Conservation (phyloP, 2,329 filamentous ascomycete genomes). For the Aureobasidium leucospermi region DNA sequence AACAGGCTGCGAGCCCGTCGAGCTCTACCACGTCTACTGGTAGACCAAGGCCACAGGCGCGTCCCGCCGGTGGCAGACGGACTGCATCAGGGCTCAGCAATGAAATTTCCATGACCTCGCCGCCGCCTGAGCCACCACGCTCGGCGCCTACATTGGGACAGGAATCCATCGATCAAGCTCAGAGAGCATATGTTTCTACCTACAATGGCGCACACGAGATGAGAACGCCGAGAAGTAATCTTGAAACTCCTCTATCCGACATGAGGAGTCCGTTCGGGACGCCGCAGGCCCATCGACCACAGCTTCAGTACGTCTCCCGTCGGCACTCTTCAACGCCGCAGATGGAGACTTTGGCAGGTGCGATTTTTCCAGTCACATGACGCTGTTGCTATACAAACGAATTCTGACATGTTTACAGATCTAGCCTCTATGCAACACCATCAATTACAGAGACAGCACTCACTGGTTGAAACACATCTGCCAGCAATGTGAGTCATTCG, state of each 20-base stretch:
- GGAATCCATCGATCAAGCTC: constrained; percentile 15
- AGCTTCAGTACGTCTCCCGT: constrained; percentile 21
- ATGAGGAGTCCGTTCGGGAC: constrained; percentile 12
- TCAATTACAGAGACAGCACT: constrained; percentile 28
- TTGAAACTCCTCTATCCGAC: constrained; percentile 8
- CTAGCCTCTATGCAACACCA: constrained; percentile 42
- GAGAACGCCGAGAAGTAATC: constrained; percentile 7
- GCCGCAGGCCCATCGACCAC: constrained; percentile 14
- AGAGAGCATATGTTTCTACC: constrained; percentile 10
- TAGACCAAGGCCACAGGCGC: background rate
- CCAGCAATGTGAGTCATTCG: constrained; percentile 12
- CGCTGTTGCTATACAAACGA: background rate
- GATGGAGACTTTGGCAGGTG: constrained; percentile 43
- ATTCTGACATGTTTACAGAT: constrained; percentile 28
- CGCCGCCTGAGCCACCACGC: constrained; percentile 15
- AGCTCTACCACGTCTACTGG: constrained; percentile 22
- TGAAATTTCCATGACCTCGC: constrained; percentile 22
- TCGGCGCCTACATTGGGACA: constrained; percentile 3
- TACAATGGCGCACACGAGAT: constrained; percentile 9
- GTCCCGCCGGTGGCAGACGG: constrained; percentile 24
- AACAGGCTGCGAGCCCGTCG: constrained; percentile 29
- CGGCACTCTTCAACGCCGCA: constrained; percentile 38
- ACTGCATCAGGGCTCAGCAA: constrained; percentile 39
- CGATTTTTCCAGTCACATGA: constrained; percentile 14
- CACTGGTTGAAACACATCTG: constrained; percentile 3